Conservation (phyloP, 305 asterid species). For the Nicotiana rustica region DNA sequence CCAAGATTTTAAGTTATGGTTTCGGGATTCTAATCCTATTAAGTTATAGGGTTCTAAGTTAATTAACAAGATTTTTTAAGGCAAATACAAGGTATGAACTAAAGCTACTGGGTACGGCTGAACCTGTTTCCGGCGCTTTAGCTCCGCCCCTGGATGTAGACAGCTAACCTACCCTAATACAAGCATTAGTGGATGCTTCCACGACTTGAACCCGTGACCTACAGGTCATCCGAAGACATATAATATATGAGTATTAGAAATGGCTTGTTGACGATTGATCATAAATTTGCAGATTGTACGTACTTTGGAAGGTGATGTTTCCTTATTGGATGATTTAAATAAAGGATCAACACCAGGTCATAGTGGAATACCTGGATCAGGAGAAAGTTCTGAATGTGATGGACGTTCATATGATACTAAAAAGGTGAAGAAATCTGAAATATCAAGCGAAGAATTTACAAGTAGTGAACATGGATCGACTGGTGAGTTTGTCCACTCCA, state of each 20-base stretch:
- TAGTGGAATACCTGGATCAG: conserved; percentile 42
- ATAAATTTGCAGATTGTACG: conserved; percentile 51
- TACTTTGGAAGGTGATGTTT: conserved; percentile 59
- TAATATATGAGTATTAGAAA: not conserved
- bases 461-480: conserved; percentile 42
- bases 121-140: no score
- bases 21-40: no score
- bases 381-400: conserved; percentile 59
- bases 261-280: not conserved
- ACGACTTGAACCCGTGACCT: no score
- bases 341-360: conserved; percentile 44
- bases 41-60: no score
- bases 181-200: no score
- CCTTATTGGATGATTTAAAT: conserved; percentile 52
- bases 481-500: conserved; percentile 48
- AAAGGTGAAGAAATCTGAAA: conserved; percentile 46
- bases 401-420: conserved; percentile 44
- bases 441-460: conserved; percentile 72
- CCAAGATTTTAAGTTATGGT: no score
- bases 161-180: no score
- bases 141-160: no score
- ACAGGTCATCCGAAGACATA: no score
- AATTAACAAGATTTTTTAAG: no score
- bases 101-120: no score
- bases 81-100: no score